A percentile compares a stretch with the other conserved stretches of the same genome.
These are phyloP conservation scores for Oryza longistaminata DNA, from an alignment of 176 grass and related monocot species.

Conservation along the genomic window DNA sequence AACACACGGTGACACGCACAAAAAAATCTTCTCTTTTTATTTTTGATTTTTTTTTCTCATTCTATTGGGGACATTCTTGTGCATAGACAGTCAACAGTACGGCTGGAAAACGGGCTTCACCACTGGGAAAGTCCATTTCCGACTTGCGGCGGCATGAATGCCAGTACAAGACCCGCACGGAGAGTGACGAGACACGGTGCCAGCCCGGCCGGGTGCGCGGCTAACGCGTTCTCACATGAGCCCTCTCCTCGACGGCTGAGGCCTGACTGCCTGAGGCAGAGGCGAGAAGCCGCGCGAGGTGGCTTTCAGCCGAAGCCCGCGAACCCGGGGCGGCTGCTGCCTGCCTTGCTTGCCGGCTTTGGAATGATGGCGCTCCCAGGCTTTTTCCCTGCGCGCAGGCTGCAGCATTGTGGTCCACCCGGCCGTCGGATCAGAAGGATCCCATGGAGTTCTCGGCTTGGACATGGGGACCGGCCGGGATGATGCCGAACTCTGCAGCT, in stretches of 20 bases:
- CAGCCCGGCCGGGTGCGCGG: no score
- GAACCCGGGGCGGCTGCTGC: neutral
- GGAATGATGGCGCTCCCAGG: slow-evolving; percentile 10
- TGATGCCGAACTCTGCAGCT: neutral
- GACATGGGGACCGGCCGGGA: neutral
- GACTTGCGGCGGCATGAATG: neutral
- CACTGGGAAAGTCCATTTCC: no score
- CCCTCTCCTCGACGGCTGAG: neutral
- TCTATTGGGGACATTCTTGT: no score
- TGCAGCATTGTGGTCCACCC: neutral
- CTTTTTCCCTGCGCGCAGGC: neutral
- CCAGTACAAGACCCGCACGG: no score
- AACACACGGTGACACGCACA: no score
- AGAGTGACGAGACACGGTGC: no score
- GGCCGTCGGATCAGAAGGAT: slow-evolving; percentile 4
- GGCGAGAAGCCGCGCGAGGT: no score
- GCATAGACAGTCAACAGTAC: neutral
- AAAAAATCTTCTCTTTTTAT: neutral
- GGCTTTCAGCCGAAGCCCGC: neutral
- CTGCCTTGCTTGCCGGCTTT: neutral
- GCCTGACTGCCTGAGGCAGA: no score
- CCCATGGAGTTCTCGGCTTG: slow-evolving; percentile 15
- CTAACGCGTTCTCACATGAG: neutral
- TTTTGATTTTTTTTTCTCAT: neutral
- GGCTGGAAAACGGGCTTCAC: neutral